These are phyloP conservation scores for Naematelia aurantialba DNA, from an alignment of 768 basidiomycete species.

Conservation along the genomic window DNA sequence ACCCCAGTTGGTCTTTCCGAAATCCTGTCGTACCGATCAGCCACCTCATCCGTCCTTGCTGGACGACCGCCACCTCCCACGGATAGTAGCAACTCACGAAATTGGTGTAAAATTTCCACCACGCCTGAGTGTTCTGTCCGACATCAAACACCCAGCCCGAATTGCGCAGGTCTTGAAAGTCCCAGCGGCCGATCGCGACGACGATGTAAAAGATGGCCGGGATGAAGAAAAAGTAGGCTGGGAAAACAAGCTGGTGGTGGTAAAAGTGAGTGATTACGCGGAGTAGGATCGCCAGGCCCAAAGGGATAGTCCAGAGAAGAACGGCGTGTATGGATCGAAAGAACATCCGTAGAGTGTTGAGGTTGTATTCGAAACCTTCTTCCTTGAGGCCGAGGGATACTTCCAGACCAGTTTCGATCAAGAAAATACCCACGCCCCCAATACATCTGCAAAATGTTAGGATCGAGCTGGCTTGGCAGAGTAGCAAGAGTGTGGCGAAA, in stretches of 20 bases:
- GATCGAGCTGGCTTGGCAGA: neutral
- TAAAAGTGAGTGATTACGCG: conserved; percentile 73
- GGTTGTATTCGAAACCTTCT: conserved; percentile 68
- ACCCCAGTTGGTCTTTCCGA: conserved; percentile 59
- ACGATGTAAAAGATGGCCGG: conserved; percentile 79
- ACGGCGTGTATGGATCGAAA: conserved; percentile 64
- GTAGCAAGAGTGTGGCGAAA: neutral
- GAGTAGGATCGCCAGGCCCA: conserved; percentile 70
- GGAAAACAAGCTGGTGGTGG: conserved; percentile 88
- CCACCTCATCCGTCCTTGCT: too few species aligned
- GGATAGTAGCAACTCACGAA: conserved; percentile 57
- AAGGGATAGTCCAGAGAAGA: conserved; percentile 72
- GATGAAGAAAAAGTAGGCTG: conserved; percentile 59
- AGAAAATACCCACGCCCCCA: conserved; percentile 91
- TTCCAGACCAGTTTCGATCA: conserved; percentile 82
- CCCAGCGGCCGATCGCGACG: conserved; percentile 61
- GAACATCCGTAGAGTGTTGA: conserved; percentile 65
- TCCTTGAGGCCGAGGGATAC: conserved; percentile 73
- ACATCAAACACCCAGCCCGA: conserved; percentile 86
- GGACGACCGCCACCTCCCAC: too few species aligned
- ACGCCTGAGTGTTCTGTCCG: conserved; percentile 55
- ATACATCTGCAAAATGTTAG: conserved; percentile 56
- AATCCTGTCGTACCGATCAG: conserved; percentile 57
- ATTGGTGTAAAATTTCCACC: conserved; percentile 83
- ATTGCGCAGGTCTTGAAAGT: conserved; percentile 61